Evolutionary conservation across 2,329 filamentous ascomycete genomes (phyloP), one percentile per base, ranked within the genome.

Genomic region (Ceratocystis smalleyi): DNA sequence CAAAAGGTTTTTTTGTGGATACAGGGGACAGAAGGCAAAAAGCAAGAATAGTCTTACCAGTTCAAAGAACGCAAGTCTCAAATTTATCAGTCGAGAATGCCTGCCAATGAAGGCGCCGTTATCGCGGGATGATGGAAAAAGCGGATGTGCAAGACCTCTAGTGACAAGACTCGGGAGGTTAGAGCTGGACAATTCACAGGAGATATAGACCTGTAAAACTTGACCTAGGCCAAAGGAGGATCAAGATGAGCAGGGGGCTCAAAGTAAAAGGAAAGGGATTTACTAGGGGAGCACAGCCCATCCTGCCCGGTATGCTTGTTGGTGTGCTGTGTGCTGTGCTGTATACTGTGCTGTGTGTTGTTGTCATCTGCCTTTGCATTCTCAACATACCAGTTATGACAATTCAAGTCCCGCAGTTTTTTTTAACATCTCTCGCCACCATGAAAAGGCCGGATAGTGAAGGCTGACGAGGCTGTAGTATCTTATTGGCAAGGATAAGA

Each of bases 161-260:
- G 54, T 32, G 54, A 57, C 54, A 57, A 57, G 12, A 57, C 30
- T 57, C 54, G 54, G 59, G 51, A 65, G 61, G 64, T 65, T 62
- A 65, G 65, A 62, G 64, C 57, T 47, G 62, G 65, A 66, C 59
- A 32, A 45, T 62, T 55, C 27, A 59, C 47, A 51, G 65, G 62
- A 66, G 57, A 57, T 66, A 64, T 66, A 66, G 62, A 59, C 60
- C 61, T 49, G 27, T 27, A 61, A 63, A 64, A 30, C 60, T 62
- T 22, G 49, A 45, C 45, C 57, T 47, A 61, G 54, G 47, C 47
- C 49, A 35, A 32, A 66, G 45, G 40, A 66, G 65, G 65, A 64
- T 66, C 59, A 59, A 40, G 49, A 47, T 35, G 27, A 40, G 59
- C 62, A 66, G 65, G 65, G 62, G 61, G 40, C 40, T 27, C 59